Base-by-base conservation (phyloP, 805 yeast species). In the Yamadazyma paraphyllophila region DNA sequence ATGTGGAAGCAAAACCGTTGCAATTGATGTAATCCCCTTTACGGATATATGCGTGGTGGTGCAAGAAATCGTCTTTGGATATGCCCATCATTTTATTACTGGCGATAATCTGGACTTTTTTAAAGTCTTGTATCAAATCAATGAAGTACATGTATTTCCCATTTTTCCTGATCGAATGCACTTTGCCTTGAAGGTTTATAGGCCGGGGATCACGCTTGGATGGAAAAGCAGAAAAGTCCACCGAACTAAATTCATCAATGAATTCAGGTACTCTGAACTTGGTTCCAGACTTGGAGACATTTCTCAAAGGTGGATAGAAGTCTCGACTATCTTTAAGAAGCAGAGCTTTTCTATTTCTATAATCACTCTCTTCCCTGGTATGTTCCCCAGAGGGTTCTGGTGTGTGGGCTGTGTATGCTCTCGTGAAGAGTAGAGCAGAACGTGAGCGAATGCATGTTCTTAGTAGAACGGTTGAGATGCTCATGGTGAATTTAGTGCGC, bases 21-120 rank as follows among this genome's bases (percentile, higher is more conserved):
- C 83, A 80, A 7, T 78, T 66, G 3, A 92, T 66, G 36, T 75
- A 77, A 58, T 92, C 99, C 0, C 97, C 97, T 16, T 77, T 76
- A 39, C 83, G 72, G 33, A 89, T 64, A 26, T 66, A 59, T 3
- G 60, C 60, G 53, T 76, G 81, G 7, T 38, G 20, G 39, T 50
- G 61, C 3, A 58, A 56, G 50, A 81, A 82, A 34, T 71, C 73
- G 0, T 69, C 76, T 16, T 64, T 69, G 1, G 67, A 50, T 6
- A 76, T 29, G 0, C 62, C 66, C 66, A 77, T 65, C 45, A 73
- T 62, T 53, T 73, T 78, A 55, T 74, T 76, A 57, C 77, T 78
- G 14, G 82, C 77, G 54, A 84, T 81, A 0, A 86, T 54, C 59
- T 88, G 96, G 2, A 88, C 62, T 51, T 71, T 72, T 0, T 49